Evolutionary conservation across 2,329 filamentous ascomycete species (phyloP), one percentile per base, ranked within the genome.

Genomic region (Fusarium irregulare): DNA sequence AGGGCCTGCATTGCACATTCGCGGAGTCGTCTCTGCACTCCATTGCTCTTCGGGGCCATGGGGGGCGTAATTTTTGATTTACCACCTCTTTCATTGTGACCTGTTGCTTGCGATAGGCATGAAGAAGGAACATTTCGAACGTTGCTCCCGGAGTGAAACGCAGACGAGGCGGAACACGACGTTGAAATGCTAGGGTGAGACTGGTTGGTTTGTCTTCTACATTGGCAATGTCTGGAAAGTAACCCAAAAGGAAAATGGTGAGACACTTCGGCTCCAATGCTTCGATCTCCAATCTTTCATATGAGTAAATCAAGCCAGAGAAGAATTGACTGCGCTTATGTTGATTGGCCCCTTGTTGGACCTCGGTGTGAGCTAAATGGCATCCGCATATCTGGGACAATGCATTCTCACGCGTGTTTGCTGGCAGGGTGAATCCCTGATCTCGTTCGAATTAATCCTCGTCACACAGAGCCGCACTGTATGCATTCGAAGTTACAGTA

Each of bases 41-140:
- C 79, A 85, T 84, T 85, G 83, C 82, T 82, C 82, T 85, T 85
- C 82, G 84, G 83, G 83, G 81, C 83, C 84, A 83, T 85, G 79
- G 82, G 80, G 78, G 81, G 81, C 80, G 83, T 54, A 86, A 85
- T 85, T 86, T 86, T 86, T 85, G 82, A 81, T 86, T 75, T 82
- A 65, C 51, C 42, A 66, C 55, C 27, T 69, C 81, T 85, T 85
- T 85, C 83, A 81, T 84, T 82, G 69, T 82, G 79, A 60, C 55
- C 72, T 66, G 66, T 72, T 77, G 79, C 77, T 76, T 62, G 78
- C 77, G 74, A 73, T 27, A 75, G 81, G 61, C 78, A 80, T 75
- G 81, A 85, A 77, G 83, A 84, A 83, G 82, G 79, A 74, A 41
- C 16, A 8, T 27, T 27, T 42, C 9, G 16, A 13, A 21, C 7